These are phyloP conservation scores for Anastatica hierochuntica DNA, from an alignment of 345 rosid species.

Conservation along the genomic window DNA sequence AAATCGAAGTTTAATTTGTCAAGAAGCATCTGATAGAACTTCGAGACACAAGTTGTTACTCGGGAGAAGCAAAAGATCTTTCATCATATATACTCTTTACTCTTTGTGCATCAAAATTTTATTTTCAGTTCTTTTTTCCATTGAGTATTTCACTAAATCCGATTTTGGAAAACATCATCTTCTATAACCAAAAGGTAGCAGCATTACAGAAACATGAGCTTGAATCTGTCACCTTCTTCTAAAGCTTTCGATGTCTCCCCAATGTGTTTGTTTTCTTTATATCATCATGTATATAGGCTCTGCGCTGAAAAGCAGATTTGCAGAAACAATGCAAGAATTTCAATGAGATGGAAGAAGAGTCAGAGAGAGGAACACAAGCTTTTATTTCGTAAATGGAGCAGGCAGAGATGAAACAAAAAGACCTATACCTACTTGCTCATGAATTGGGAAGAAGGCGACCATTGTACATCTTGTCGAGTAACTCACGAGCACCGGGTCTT, in stretches of 20 bases:
- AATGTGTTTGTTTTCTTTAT: neutral
- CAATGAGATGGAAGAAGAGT: neutral
- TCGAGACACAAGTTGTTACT: too few species aligned
- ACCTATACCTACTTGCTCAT: constrained; percentile 24
- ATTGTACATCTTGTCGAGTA: constrained; percentile 90
- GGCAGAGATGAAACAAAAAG: neutral
- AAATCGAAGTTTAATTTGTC: too few species aligned
- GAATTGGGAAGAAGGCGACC: constrained; percentile 74
- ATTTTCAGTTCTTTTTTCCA: too few species aligned
- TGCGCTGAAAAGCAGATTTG: neutral
- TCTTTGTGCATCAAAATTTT: too few species aligned
- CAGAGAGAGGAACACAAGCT: neutral
- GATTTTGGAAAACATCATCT: too few species aligned
- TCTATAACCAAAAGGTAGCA: too few species aligned
- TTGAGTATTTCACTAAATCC: too few species aligned
- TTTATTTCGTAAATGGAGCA: neutral
- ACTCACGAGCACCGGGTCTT: constrained; percentile 75
- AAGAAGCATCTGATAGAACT: too few species aligned
- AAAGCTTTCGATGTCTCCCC: neutral
- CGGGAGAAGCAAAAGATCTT: too few species aligned
- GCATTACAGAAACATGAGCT: neutral
- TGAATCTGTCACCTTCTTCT: neutral
- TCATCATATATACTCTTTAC: too few species aligned
- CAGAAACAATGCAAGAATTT: neutral
- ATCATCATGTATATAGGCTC: neutral